Evolutionary conservation across 257 asterid genomes (phyloP).

Genomic region (Gardenia jasminoides): DNA sequence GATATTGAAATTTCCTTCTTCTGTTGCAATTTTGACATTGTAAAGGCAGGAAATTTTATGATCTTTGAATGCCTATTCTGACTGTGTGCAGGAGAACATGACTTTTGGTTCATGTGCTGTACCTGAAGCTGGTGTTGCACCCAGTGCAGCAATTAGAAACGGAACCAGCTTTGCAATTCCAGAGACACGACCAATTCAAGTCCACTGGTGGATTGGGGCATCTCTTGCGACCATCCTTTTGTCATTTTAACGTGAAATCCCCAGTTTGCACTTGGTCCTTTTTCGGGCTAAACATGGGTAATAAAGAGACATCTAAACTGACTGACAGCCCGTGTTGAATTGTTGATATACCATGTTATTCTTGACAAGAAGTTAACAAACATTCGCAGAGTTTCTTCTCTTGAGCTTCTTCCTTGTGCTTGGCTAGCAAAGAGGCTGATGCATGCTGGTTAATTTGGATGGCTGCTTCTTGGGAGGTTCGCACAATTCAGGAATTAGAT

Average conservation of each 20-base stretch:
- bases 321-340: not conserved
- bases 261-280: not conserved
- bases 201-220: slow-evolving; percentile 39
- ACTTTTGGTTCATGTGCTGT: slow-evolving; percentile 63
- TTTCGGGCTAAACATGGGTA: not conserved
- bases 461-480: not conserved
- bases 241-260: slow-evolving; percentile 23
- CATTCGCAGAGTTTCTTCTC: not conserved
- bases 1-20: not conserved
- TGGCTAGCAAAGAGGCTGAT: not conserved
- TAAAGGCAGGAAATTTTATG: not conserved
- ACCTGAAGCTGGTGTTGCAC: slow-evolving; percentile 38
- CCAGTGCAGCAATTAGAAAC: slow-evolving; percentile 28
- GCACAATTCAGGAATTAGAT: not conserved
- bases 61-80: slow-evolving; percentile 8
- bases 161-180: slow-evolving; percentile 37
- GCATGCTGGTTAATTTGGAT: not conserved
- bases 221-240: slow-evolving; percentile 28
- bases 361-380: not conserved
- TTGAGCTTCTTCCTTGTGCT: not conserved
- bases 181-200: slow-evolving; percentile 28
- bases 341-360: not conserved
- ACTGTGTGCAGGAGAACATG: slow-evolving; percentile 52
- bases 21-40: not conserved
- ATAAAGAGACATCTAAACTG: not conserved